Conservation (phyloP, 169 alveolate species). For the Plasmodium inui region DNA sequence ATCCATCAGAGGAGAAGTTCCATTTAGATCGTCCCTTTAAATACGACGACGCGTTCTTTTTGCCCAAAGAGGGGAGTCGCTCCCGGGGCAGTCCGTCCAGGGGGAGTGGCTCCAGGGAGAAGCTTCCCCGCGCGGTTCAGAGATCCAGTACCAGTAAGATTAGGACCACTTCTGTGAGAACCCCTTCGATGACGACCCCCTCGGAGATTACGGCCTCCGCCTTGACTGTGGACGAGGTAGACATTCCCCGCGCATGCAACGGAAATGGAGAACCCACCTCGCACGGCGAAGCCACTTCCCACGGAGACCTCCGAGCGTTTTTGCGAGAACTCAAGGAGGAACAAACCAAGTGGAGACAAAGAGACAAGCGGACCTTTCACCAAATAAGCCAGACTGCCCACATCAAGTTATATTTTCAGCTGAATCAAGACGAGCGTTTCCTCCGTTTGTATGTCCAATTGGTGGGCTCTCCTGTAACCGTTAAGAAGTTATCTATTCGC, state of each 20-base stretch:
- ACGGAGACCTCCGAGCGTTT: background rate
- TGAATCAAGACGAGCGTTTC: background rate
- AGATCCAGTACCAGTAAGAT: background rate
- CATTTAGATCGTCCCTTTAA: conserved; percentile 36
- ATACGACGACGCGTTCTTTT: conserved; percentile 56
- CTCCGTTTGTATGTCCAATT: conserved; percentile 5
- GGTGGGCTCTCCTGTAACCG: background rate
- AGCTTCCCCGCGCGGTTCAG: background rate
- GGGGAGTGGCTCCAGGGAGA: background rate
- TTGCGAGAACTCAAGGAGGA: background rate
- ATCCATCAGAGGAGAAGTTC: background rate
- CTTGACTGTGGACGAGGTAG: background rate
- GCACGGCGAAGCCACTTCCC: background rate
- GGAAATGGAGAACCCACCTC: too few relatives aligned
- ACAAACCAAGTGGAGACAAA: background rate
- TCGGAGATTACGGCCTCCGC: background rate
- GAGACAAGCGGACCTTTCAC: background rate
- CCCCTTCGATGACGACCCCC: background rate
- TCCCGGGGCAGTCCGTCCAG: background rate
- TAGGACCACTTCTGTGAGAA: background rate
- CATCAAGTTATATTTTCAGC: conserved; percentile 19
- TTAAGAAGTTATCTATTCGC: background rate
- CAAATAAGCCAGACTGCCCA: conserved; percentile 10
- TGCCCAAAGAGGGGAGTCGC: too few relatives aligned
- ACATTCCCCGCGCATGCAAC: background rate